phyloP scores from a whole-genome alignment of 2,329 filamentous ascomycete species.

The Sporothrix variecibatus region DNA sequence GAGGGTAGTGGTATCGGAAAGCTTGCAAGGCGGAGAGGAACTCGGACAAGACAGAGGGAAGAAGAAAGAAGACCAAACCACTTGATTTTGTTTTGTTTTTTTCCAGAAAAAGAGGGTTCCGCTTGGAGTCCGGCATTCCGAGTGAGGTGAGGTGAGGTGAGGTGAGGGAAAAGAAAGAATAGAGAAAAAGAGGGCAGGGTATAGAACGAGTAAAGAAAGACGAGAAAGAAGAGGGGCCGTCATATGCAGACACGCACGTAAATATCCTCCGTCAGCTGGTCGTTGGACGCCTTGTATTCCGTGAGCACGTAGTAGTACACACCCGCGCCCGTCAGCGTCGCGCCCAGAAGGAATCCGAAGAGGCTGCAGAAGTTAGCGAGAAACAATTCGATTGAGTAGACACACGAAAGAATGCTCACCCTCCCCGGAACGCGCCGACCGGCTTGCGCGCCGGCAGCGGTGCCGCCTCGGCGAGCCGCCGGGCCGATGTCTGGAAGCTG shows the following conservation, averaged over 20 bases:
- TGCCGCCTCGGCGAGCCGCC: slow-evolving; percentile 47
- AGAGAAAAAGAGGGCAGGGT: slow-evolving; percentile 18
- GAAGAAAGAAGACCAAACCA: slow-evolving; percentile 20
- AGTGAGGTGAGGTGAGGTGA: neutral
- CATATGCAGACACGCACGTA: slow-evolving; percentile 69
- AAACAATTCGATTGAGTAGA: neutral
- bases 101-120: slow-evolving; percentile 18
- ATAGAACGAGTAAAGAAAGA: neutral
- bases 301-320: slow-evolving; percentile 92
- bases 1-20: neutral
- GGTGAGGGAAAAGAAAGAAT: too few species aligned
- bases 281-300: slow-evolving; percentile 92
- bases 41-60: neutral
- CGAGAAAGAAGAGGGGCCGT: slow-evolving; percentile 18
- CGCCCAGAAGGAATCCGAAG: slow-evolving; percentile 88
- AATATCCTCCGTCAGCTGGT: slow-evolving; percentile 92
- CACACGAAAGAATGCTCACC: slow-evolving; percentile 46
- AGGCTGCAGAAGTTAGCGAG: slow-evolving; percentile 56
- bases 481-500: slow-evolving; percentile 54
- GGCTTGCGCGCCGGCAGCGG: slow-evolving; percentile 60
- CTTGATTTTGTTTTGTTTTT: slow-evolving; percentile 1
- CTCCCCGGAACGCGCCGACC: slow-evolving; percentile 62
- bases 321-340: slow-evolving; percentile 73
- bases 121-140: slow-evolving; percentile 23
- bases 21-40: neutral